Base-by-base conservation (phyloP, 2,329 filamentous ascomycete species). In the Cryphonectria japonica region DNA sequence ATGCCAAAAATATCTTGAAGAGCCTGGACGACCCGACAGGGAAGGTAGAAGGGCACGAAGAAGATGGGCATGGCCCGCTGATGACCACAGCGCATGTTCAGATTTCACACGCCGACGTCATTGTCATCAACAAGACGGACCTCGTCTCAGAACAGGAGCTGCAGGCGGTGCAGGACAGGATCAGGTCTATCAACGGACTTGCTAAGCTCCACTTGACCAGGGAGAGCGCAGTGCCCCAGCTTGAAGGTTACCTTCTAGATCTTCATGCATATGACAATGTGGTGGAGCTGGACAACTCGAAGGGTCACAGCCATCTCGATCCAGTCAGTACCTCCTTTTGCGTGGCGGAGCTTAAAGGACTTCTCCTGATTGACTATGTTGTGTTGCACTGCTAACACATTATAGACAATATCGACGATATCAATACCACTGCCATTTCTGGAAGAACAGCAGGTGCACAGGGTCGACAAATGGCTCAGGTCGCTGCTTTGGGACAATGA, bases 71-170 rank as follows among this genome's bases (percentile, higher is more conserved):
- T 64, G 91, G 91, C 0, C 91, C 92, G 0, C 82, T 94, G 11
- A 88, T 98, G 81, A 98, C 95, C 0, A 97, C 93, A 2, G 96
- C 96, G 0, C 96, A 99, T 80, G 87, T 98, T 64, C 96, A 99
- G 78, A 97, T 99, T 72, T 98, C 94, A 1, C 95, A 99, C 77
- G 96, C 96, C 8, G 96, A 99, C 81, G 94, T 98, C 11, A 88
- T 99, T 61, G 89, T 99, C 54, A 89, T 99, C 76, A 99, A 99
- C 83, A 99, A 99, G 80, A 86, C 91, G 3, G 96, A 99, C 78
- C 85, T 98, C 3, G 94, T 98, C 3, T 88, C 86, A 7, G 79
- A 86, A 1, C 82, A 87, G 8, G 90, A 97, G 76, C 86, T 98
- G 0, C 81, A 88, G n/a, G 81, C 78, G 0, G 93, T 98, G 9